Base-by-base conservation (phyloP, 2,329 filamentous ascomycete genomes). In the Sphaerulina populicola region DNA sequence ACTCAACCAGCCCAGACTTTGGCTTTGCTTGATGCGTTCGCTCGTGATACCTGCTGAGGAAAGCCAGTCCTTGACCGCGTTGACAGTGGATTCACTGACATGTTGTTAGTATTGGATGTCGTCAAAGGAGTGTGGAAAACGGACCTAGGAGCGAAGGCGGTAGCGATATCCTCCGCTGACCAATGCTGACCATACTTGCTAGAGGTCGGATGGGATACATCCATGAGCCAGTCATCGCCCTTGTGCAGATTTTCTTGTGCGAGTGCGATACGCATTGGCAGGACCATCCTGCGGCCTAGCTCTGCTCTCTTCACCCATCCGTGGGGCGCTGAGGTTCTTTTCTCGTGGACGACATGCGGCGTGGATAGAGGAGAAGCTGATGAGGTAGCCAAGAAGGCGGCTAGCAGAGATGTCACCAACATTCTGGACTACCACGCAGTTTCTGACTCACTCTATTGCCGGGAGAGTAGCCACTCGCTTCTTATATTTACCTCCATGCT, bases 161-260 rank as follows among this genome's bases (percentile, higher is more conserved):
- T 57, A 39, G 57, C 57, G 39, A 66, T 57, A 44, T 65, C 54
- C 27, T 64, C 59, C 3, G 58, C 62, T 9, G 68, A 68, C 66
- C 68, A 74, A 51, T 72, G 66, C 45, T 70, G 71, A 10, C 71
- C 71, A 50, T 70, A 74, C 39, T 69, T 69, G 15, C 60, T 51
- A 2, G 71, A 72, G 2, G 54, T 53, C 4, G 68, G 70, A 51
- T 71, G 57, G 0, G 71, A 59, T 4, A 64, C 55, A 18, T 69
- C 61, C 44, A 72, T 58, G 8, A 64, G 46, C 27, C 51, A 47
- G n/a, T 60, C 56, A 37, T 61, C 41, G 11, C 54, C 61, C 10
- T 55, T 48, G 44, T 62, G 53, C 8, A 62, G 46, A 49, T 63
- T 61, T 21, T 47, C 55, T 49, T 62, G 59, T 5, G 53, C 51